Conservation (phyloP, 106 monocot species). For the Dendrobium nobile region DNA sequence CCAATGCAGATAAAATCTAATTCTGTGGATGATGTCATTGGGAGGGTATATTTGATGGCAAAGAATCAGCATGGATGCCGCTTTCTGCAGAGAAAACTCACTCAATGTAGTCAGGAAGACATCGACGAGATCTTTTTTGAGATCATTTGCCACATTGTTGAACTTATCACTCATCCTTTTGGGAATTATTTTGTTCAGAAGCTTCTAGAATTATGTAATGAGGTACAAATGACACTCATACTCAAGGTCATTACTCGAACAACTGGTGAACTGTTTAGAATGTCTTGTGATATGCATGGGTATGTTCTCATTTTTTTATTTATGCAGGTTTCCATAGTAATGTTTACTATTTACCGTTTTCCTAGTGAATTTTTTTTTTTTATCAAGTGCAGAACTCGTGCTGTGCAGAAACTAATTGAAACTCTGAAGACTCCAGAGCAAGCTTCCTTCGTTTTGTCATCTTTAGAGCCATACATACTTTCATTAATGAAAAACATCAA, state of each 20-base stretch:
- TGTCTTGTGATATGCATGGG: conserved; percentile 70
- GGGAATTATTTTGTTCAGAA: conserved; percentile 61
- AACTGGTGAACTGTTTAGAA: conserved; percentile 20
- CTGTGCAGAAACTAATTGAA: conserved; percentile 63
- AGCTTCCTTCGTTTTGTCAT: conserved; percentile 28
- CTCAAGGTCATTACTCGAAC: conserved; percentile 30
- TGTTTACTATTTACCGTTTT: not conserved
- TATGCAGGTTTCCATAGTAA: not conserved
- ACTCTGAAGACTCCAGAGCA: conserved; percentile 22
- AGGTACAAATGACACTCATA: conserved; percentile 36
- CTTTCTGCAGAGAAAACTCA: conserved; percentile 45
- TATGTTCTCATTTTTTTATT: conserved; percentile 6
- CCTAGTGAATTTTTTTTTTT: not conserved
- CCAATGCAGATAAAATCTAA: conserved; percentile 7
- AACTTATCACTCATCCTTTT: conserved; percentile 50
- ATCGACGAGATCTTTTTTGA: conserved; percentile 37
- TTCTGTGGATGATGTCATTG: conserved; percentile 26
- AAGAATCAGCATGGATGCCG: conserved; percentile 53
- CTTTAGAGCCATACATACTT: conserved; percentile 36
- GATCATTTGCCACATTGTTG: conserved; percentile 45
- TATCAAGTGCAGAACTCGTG: conserved; percentile 29
- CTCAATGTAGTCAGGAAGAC: conserved; percentile 35
- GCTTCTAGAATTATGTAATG: conserved; percentile 44
- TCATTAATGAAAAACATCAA: conserved; percentile 47
- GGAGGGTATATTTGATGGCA: conserved; percentile 32